Evolutionary conservation across 2,329 filamentous ascomycete species (phyloP).

Genomic region (Zymoseptoria pseudotritici): DNA sequence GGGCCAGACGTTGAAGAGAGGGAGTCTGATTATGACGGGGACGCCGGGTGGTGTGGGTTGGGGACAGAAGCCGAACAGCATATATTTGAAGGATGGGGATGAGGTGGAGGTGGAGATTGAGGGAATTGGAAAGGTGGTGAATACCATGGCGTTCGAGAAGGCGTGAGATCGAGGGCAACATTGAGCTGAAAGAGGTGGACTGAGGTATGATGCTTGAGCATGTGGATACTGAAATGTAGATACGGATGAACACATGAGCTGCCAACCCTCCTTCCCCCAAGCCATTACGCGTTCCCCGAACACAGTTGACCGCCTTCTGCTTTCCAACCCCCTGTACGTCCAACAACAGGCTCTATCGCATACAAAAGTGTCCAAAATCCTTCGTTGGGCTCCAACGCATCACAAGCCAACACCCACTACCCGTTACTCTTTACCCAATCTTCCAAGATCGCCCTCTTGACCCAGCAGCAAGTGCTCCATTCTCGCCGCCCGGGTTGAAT

Average conservation of each 20-base stretch:
- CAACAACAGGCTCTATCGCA: neutral
- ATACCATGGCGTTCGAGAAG: slow-evolving; percentile 28
- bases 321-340: neutral
- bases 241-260: neutral
- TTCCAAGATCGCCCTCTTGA: neutral
- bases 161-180: neutral
- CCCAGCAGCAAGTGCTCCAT: neutral
- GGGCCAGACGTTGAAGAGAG: slow-evolving; percentile 39
- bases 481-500: neutral
- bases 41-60: slow-evolving; percentile 37
- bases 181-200: neutral
- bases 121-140: slow-evolving; percentile 28
- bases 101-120: slow-evolving; percentile 29
- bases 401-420: too few species aligned
- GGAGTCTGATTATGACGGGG: slow-evolving; percentile 46
- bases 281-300: neutral
- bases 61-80: slow-evolving; percentile 25
- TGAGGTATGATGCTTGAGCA: neutral
- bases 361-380: neutral
- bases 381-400: neutral
- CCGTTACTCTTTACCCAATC: neutral
- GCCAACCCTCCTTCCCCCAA: neutral
- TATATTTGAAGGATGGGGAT: slow-evolving; percentile 28
- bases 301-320: neutral
- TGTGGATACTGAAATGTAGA: neutral